phyloP scores from a whole-genome alignment of 257 asterid species.

The Capsicum baccatum region DNA sequence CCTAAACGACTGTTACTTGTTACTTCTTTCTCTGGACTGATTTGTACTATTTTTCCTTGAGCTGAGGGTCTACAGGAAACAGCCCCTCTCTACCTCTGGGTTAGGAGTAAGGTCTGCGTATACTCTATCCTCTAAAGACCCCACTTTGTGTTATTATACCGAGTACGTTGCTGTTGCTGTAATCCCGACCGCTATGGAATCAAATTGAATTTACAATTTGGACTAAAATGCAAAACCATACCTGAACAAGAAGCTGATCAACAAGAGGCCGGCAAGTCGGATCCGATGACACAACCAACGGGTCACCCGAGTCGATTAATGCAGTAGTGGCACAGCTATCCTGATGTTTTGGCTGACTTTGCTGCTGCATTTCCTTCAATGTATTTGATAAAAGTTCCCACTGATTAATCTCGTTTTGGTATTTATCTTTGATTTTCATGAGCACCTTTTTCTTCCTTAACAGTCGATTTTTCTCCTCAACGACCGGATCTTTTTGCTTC shows the following conservation, averaged over 20 bases:
- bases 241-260: conserved; percentile 72
- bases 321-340: background rate
- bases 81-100: too few species aligned
- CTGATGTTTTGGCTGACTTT: conserved; percentile 26
- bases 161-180: background rate
- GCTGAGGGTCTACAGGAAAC: too few species aligned
- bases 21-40: too few species aligned
- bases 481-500: conserved; percentile 64
- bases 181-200: background rate
- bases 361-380: conserved; percentile 51
- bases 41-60: too few species aligned
- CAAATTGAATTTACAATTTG: background rate
- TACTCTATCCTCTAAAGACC: too few species aligned
- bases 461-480: conserved; percentile 57
- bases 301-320: conserved; percentile 35
- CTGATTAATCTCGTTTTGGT: conserved; percentile 55
- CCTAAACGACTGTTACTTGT: too few species aligned
- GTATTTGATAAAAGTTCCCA: conserved; percentile 84
- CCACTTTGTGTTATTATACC: too few species aligned
- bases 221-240: conserved; percentile 13
- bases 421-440: conserved; percentile 58
- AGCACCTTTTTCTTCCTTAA: conserved; percentile 61
- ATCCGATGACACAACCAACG: background rate
- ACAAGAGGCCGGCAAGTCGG: conserved; percentile 39
- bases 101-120: too few species aligned